Evolutionary conservation across 179 eudicot species (phyloP).

Genomic region (Spinacia oleracea): DNA sequence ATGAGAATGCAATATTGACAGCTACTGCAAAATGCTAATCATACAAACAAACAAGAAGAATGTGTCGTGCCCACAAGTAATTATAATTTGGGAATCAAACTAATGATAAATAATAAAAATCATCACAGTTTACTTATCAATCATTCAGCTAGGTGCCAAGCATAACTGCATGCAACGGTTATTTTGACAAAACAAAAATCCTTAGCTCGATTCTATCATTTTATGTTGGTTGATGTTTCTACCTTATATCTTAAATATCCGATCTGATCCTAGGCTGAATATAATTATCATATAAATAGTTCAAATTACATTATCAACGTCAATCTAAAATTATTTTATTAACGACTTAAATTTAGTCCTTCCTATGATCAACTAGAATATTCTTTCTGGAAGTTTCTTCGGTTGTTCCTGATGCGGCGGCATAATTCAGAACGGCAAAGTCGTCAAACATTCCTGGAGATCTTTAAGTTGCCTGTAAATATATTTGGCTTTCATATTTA

Average conservation of each 20-base stretch:
- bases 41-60: background rate
- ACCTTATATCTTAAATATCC: too few species aligned
- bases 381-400: background rate
- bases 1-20: background rate
- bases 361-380: background rate
- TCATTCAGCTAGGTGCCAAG: slow-evolving; percentile 11
- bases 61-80: slow-evolving; percentile 30
- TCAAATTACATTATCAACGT: too few species aligned
- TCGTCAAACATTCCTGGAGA: slow-evolving; percentile 5
- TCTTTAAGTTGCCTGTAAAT: slow-evolving; percentile 12
- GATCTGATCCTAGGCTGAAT: too few species aligned
- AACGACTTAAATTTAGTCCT: background rate
- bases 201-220: background rate
- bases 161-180: background rate
- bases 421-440: background rate
- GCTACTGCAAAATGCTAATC: background rate
- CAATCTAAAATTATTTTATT: too few species aligned
- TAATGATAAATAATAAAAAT: slow-evolving; percentile 1
- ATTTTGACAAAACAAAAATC: background rate
- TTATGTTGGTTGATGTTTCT: background rate
- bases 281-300: too few species aligned
- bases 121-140: too few species aligned
- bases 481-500: background rate
- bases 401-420: too few species aligned
- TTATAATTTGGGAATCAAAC: slow-evolving; percentile 13